Evolutionary conservation across 2,329 filamentous ascomycete species (phyloP), one percentile per base, ranked within the genome.

Genomic region (Aspergillus fumigatus): DNA sequence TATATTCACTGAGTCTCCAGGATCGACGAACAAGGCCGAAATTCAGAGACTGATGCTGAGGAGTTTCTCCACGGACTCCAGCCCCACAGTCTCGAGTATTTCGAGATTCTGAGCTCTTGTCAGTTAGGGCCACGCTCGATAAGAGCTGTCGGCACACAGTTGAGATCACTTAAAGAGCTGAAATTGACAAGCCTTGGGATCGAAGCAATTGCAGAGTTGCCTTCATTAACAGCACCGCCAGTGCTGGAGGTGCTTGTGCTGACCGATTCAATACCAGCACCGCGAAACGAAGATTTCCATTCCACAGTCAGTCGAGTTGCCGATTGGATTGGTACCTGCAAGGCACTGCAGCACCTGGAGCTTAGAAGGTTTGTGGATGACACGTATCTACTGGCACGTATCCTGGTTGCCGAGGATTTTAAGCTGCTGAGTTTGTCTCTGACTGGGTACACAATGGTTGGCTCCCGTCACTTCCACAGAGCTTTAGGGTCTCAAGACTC

Each of bases 31-130:
- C 49, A 53, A n/a, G 51, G 59, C 11, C 40, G 71, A 0, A 77
- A 80, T n/a, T 78, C 80, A 6, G 87, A 89, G 58, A 71, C 79
- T 27, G 77, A 83, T 43, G 75, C 88, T 51, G 81, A 84, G 0
- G 73, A 75, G 2, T 88, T 89, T 64, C 77, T 90, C 49, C 73
- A 73, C 25, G 75, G 77, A 1, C 76, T 90, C 50, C 77, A 73
- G 19, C 76, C 80, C 2, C 80, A 88, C 59, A 83, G 79, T 1
- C 71, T 90, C 10, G 76, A 77, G 55, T 79, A 78, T 21, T 85
- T 90, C 55, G 77, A 84, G 56, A 79, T 85, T 27, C 78, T 85
- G 53, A 82, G 81, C 64, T 74, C 77, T 43, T 83, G 83, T 60
- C 73, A 77, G 2, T 76, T 88, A 17, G 81, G 81, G 0, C 71